Percentiles rank a stretch among this genome's conserved stretches.
phyloP scores from a whole-genome alignment of 345 rosid species.

The Acer campestre region DNA sequence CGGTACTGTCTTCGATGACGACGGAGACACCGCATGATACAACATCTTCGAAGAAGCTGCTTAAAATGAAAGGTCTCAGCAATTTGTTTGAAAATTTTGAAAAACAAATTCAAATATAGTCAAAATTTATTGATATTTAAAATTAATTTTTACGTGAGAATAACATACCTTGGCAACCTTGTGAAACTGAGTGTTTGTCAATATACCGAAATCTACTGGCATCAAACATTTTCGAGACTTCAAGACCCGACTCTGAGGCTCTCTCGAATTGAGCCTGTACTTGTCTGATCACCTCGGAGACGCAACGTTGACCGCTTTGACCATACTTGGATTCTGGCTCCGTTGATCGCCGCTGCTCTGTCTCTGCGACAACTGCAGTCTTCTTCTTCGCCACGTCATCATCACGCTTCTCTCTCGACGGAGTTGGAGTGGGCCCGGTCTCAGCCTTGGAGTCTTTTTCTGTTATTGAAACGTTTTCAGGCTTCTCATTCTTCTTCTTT shows the following conservation, averaged over 20 bases:
- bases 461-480: neutral
- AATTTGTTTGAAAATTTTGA: neutral
- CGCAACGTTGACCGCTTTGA: slow-evolving; percentile 21
- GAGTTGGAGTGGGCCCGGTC: neutral
- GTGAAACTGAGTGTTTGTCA: slow-evolving; percentile 26
- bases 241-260: slow-evolving; percentile 50
- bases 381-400: slow-evolving; percentile 23
- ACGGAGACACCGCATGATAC: slow-evolving; percentile 22
- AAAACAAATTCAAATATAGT: no score
- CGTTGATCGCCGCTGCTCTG: slow-evolving; percentile 18
- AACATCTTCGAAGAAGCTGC: slow-evolving; percentile 44
- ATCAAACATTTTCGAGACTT: slow-evolving; percentile 40
- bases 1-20: neutral
- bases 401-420: neutral
- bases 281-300: slow-evolving; percentile 33
- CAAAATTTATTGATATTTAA: no score
- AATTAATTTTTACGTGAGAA: neutral
- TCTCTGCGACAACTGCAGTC: slow-evolving; percentile 10
- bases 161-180: slow-evolving; percentile 36
- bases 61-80: neutral
- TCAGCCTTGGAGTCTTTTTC: neutral
- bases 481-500: neutral
- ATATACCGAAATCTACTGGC: slow-evolving; percentile 43
- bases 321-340: neutral
- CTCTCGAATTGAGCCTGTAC: slow-evolving; percentile 35